Evolutionary conservation across 768 basidiomycete genomes (phyloP).

Genomic region (Psilocybe subaeruginosa): DNA sequence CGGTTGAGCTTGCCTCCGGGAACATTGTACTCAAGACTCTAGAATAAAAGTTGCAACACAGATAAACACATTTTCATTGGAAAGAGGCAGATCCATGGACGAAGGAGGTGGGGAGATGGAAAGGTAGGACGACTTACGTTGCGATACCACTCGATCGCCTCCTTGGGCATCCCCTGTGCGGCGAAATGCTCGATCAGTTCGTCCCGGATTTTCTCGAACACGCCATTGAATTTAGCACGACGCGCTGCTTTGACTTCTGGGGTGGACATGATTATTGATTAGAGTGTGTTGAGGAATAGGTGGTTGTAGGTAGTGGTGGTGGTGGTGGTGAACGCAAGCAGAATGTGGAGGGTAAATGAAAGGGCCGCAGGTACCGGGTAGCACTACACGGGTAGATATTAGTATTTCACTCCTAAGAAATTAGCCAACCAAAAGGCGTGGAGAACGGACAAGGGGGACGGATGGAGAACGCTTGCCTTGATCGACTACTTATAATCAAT

Average conservation of each 20-base stretch:
- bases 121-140: conserved; percentile 49
- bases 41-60: not conserved
- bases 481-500: not conserved
- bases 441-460: not conserved
- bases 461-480: not conserved
- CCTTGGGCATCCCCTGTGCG: conserved; percentile 77
- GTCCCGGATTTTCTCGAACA: conserved; percentile 72
- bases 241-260: conserved; percentile 42
- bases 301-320: conserved; percentile 1
- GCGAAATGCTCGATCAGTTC: conserved; percentile 76
- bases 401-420: conserved; percentile 1
- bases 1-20: conserved; percentile 96
- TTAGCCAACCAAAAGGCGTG: conserved; percentile 2
- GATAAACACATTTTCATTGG: not conserved
- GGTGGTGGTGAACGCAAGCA: not conserved
- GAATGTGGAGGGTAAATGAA: not conserved
- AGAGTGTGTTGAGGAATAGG: not conserved
- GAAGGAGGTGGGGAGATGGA: too few relatives aligned
- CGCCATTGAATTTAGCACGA: conserved; percentile 69
- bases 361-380: conserved; percentile 1
- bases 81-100: too few relatives aligned
- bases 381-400: not conserved
- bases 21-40: conserved; percentile 94
- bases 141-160: conserved; percentile 85
- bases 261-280: conserved; percentile 14